Evolutionary conservation across 371 early-diverging fungal species (phyloP), one percentile per base, ranked within the genome.

Genomic region (Catenaria anguillulae): DNA sequence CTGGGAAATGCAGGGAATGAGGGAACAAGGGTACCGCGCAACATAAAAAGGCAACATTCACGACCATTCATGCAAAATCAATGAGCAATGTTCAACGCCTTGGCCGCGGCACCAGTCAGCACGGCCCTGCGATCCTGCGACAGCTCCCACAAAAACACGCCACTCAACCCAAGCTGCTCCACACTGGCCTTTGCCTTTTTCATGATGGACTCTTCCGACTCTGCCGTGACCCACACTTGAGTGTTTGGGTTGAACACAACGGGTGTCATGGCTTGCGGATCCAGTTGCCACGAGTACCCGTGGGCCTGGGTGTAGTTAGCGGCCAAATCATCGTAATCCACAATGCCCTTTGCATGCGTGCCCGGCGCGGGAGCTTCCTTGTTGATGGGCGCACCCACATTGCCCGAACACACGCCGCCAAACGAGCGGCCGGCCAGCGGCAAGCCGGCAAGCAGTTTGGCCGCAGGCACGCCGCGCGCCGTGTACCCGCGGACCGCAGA

Each of bases 341-440:
- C 37, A 21, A 64, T 55, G 24, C 63, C 63, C 36, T 13, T 21
- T 15, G 36, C 64, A 29, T 37, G 36, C 29, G 64, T 63, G 19
- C 64, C 63, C 40, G 40, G 40, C 29, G 24, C 29, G 29, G 29
- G 29, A 4, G 17, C 17, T 5, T 13, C 33, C 35, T 12, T 13
- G 23, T 6, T 29, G 2, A 50, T 2, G 0, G 50, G 34, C 0
- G 23, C 17, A 10, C 62, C 64, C n/a, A 50, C 46, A 24, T 61
- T 62, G 24, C n/a, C 19, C 21, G 24, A 35, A 40, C 5, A 40
- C 45, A 55, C 55, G 17, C 45, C 45, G 10, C 33, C 33, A 45
- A 64, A 64, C 26, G 61, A 19, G 29, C 64, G 64, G 12, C 43
- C 63, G 37, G 37, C 63, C 21, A 62, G 5, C 35, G 50, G 52